A percentile compares a stretch with the other conserved stretches of the same genome.
Evolutionary conservation across 2,329 filamentous ascomycete species (phyloP).

Genomic region (Orbilia brochopaga): DNA sequence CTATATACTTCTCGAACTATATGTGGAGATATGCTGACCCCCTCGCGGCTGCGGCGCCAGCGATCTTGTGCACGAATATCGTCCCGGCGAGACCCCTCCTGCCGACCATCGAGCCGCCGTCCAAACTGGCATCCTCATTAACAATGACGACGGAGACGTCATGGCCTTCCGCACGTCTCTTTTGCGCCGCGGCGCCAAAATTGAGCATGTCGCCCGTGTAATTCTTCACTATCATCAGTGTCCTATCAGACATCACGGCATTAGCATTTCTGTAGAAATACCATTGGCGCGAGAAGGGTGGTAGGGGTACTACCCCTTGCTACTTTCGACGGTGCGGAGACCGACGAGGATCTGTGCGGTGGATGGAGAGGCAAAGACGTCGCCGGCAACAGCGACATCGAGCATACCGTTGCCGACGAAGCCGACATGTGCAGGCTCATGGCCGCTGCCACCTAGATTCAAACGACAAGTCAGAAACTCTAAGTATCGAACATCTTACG

Average conservation of each 20-base stretch:
- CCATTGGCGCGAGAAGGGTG: neutral
- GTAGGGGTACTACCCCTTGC: slow-evolving; percentile 17
- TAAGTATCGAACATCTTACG: neutral
- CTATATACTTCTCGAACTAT: neutral
- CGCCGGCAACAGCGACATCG: slow-evolving; percentile 82
- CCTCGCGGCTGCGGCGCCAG: slow-evolving; percentile 31
- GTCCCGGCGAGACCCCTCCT: slow-evolving; percentile 85
- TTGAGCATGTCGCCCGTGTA: slow-evolving; percentile 90
- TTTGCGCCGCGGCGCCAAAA: slow-evolving; percentile 92
- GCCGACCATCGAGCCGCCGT: slow-evolving; percentile 80
- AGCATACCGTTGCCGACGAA: slow-evolving; percentile 85
- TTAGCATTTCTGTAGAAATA: neutral
- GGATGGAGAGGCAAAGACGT: slow-evolving; percentile 81
- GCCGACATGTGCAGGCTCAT: slow-evolving; percentile 72
- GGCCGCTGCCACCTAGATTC: slow-evolving; percentile 80
- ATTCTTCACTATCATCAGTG: slow-evolving; percentile 91
- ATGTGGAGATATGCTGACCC: slow-evolving; percentile 7
- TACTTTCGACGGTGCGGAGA: slow-evolving; percentile 24
- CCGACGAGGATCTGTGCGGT: slow-evolving; percentile 73
- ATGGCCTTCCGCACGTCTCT: slow-evolving; percentile 80
- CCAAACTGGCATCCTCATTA: slow-evolving; percentile 86
- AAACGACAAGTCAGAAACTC: neutral
- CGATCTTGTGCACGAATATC: slow-evolving; percentile 66
- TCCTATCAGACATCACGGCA: slow-evolving; percentile 64
- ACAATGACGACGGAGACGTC: slow-evolving; percentile 88